Evolutionary conservation across 1,284 basidiomycete genomes (phyloP).

Genomic region (Naganishia sp.): DNA sequence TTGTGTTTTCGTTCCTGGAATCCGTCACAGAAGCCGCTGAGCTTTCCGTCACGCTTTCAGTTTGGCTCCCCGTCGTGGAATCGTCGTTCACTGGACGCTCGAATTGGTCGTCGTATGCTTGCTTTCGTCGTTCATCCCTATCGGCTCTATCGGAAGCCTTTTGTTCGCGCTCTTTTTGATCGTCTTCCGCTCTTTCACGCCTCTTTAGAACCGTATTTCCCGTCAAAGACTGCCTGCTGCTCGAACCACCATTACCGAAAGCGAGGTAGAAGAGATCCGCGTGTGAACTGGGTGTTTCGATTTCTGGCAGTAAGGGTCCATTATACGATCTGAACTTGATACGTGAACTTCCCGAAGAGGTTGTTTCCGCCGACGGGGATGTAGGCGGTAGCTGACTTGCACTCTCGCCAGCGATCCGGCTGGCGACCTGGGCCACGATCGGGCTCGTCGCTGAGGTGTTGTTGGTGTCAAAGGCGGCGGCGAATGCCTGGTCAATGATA

Average conservation of each 20-base stretch:
- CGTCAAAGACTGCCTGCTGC: slow-evolving; percentile 24
- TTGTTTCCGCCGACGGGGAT: background rate
- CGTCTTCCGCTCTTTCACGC: slow-evolving; percentile 21
- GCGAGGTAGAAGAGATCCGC: slow-evolving; percentile 30
- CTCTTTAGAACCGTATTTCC: slow-evolving; percentile 10
- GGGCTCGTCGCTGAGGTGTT: background rate
- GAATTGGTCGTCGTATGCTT: slow-evolving; percentile 9
- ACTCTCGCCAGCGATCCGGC: background rate
- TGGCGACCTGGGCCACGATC: background rate
- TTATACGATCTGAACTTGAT: slow-evolving; percentile 26
- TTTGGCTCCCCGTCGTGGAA: slow-evolving; percentile 14
- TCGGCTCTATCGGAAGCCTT: slow-evolving; percentile 3
- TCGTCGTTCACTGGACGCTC: slow-evolving; percentile 19
- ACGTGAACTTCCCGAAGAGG: slow-evolving; percentile 11
- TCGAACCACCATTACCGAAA: slow-evolving; percentile 27
- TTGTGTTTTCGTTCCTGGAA: background rate
- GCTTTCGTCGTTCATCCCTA: slow-evolving; percentile 10
- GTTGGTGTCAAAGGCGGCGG: background rate
- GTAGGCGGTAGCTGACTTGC: background rate
- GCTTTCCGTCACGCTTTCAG: slow-evolving; percentile 16
- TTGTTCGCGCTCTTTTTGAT: slow-evolving; percentile 1
- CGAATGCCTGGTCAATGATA: slow-evolving; percentile 20
- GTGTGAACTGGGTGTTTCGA: slow-evolving; percentile 11
- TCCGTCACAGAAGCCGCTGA: background rate
- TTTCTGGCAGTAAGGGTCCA: slow-evolving; percentile 23